Evolutionary conservation across 139 green algal species (phyloP).

Genomic region (Closterium sp.): DNA sequence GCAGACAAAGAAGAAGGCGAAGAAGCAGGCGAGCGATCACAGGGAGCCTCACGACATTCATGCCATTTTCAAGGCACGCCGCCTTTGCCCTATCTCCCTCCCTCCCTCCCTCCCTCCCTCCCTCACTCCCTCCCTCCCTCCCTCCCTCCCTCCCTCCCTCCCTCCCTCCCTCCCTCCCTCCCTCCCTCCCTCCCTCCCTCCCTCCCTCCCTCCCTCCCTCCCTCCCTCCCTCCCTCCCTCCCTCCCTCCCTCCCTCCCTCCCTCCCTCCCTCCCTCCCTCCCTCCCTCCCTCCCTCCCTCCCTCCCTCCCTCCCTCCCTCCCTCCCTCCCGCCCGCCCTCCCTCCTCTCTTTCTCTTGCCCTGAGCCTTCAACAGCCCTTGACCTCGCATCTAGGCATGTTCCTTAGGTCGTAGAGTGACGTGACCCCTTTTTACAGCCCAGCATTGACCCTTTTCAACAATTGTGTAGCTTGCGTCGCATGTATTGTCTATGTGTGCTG

Average conservation of each 20-base stretch:
- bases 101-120: background rate
- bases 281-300: too few relatives aligned
- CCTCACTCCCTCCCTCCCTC: constrained; percentile 3
- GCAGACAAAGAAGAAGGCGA: background rate
- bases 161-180: background rate
- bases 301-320: background rate
- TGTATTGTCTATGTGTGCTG: too few relatives aligned
- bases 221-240: background rate
- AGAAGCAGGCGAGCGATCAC: background rate
- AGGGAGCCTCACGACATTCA: background rate
- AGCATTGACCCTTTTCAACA: too few relatives aligned
- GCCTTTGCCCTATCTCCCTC: background rate
- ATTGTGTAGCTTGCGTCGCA: too few relatives aligned
- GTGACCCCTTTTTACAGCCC: too few relatives aligned
- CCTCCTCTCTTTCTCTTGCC: too few relatives aligned
- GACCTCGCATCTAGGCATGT: too few relatives aligned
- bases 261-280: too few relatives aligned
- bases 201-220: constrained; percentile 1
- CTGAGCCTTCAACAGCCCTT: too few relatives aligned
- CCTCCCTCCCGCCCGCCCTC: background rate
- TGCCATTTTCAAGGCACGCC: background rate
- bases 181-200: background rate
- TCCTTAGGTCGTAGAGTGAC: too few relatives aligned
- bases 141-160: constrained; percentile 4
- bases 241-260: background rate